phyloP scores from a whole-genome alignment of 495 filamentous ascomycete genomes.

The Xylaria palmicola region DNA sequence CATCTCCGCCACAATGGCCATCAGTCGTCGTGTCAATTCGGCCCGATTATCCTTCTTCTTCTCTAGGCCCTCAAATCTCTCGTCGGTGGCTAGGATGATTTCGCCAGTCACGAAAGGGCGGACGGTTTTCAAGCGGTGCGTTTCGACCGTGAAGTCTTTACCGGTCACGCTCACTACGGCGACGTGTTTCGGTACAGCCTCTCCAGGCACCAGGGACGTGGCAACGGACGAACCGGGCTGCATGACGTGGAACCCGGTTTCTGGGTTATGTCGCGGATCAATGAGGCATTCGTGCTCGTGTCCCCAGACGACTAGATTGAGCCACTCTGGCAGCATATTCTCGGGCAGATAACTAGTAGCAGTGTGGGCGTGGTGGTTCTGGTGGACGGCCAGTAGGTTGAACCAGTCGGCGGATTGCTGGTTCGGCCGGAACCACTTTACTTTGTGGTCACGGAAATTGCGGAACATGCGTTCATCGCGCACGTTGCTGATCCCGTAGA shows the following conservation, averaged over 20 bases:
- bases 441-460: slow-evolving; percentile 88
- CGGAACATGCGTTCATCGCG: slow-evolving; percentile 91
- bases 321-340: slow-evolving; percentile 86
- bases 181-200: slow-evolving; percentile 89
- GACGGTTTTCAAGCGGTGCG: slow-evolving; percentile 81
- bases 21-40: slow-evolving; percentile 74
- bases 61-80: slow-evolving; percentile 70
- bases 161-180: slow-evolving; percentile 82
- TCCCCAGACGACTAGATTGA: slow-evolving; percentile 93
- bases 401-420: slow-evolving; percentile 91
- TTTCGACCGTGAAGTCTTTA: slow-evolving; percentile 76
- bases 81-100: slow-evolving; percentile 72
- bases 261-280: slow-evolving; percentile 74
- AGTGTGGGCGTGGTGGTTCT: slow-evolving; percentile 91
- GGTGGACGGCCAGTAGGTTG: slow-evolving; percentile 92
- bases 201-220: slow-evolving; percentile 85
- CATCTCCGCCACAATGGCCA: slow-evolving; percentile 73
- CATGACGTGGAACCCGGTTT: slow-evolving; percentile 92
- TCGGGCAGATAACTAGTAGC: slow-evolving; percentile 90
- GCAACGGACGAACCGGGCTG: slow-evolving; percentile 96
- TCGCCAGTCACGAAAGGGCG: slow-evolving; percentile 88
- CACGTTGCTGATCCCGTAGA: slow-evolving; percentile 96
- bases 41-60: slow-evolving; percentile 79
- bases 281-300: slow-evolving; percentile 98
- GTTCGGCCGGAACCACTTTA: slow-evolving; percentile 85